Base-by-base conservation (phyloP, 2,329 filamentous ascomycete species). In the Calonectria honghensis region DNA sequence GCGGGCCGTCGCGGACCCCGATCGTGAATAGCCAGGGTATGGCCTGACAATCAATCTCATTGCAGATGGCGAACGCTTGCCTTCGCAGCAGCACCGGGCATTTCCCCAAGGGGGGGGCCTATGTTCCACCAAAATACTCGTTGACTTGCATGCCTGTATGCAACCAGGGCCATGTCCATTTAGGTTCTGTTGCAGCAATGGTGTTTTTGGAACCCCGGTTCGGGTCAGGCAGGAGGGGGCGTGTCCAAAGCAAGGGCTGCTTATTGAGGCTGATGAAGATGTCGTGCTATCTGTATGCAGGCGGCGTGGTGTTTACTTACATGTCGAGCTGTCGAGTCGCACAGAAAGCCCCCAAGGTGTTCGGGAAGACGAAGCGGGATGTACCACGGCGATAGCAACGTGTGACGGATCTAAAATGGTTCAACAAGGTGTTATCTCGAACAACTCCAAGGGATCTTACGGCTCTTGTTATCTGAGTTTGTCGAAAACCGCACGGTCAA, bases 81-180 rank as follows among this genome's bases (percentile, higher is more conserved):
- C 18, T 45, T 20, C 57, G 27, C 63, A 48, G 27, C 63, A 48
- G 31, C 41, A 65, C 52, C 41, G 66, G 48, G 51, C 52, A 64
- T 31, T 66, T 10, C 37, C 48, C 72, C 66, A 64, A 51, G 61
- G 66, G 74, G 76, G 75, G 41, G 18, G 18, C 50, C 29, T 14
- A 18, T 72, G 41, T 32, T 70, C 70, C 67, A 50, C 61, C 59
- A 59, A 59, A 65, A 20, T 61, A 13, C 65, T 70, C 24, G 57
- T 70, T 75, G 68, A 75, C 72, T 78, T 77, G 78, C 73, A 79
- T 74, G 48, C 68, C 54, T 67, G 72, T 76, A 64, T 72, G 61
- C 70, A 73, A 59, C 71, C 68, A 72, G 76, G 73, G 67, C 63
- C 70, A 79, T 80, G 74, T 79, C 75, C 74, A 73, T 64, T 79